phyloP scores from a whole-genome alignment of 176 grass and related monocot genomes.

The Oryza rufipogon region DNA sequence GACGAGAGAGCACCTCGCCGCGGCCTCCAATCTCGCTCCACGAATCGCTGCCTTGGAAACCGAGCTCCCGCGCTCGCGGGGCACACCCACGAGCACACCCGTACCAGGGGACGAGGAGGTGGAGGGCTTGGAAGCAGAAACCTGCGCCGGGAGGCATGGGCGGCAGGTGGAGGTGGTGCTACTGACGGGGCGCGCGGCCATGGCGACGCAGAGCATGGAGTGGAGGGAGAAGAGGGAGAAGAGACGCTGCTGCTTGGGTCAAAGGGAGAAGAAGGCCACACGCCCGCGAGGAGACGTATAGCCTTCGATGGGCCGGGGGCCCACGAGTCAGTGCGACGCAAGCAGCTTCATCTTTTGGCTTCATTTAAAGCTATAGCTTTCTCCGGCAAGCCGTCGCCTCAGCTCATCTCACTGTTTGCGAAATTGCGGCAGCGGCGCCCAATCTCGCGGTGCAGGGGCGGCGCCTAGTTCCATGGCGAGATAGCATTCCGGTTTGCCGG shows the following conservation, averaged over 20 bases:
- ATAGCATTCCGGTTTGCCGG: neutral
- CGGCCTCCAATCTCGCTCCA: neutral
- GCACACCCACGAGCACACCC: neutral
- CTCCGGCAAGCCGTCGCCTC: neutral
- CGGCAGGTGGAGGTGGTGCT: neutral
- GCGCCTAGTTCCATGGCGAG: neutral
- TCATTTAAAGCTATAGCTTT: neutral
- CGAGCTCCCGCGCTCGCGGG: neutral
- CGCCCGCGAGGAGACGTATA: neutral
- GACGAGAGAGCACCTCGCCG: neutral
- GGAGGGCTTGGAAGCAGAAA: neutral
- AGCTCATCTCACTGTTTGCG: neutral
- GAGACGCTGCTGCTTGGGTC: neutral
- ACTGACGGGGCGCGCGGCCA: conserved; percentile 32
- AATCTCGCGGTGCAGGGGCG: neutral
- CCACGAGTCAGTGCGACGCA: neutral
- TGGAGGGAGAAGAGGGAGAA: neutral
- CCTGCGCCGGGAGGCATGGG: neutral
- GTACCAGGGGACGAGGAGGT: conserved; percentile 20
- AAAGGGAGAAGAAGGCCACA: neutral
- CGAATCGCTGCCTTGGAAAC: neutral
- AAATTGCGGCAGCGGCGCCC: neutral
- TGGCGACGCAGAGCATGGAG: conserved; percentile 40
- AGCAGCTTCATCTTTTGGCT: neutral
- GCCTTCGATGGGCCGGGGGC: neutral